phyloP scores from a whole-genome alignment of 1,284 basidiomycete species.

The Neonothopanus nambi region DNA sequence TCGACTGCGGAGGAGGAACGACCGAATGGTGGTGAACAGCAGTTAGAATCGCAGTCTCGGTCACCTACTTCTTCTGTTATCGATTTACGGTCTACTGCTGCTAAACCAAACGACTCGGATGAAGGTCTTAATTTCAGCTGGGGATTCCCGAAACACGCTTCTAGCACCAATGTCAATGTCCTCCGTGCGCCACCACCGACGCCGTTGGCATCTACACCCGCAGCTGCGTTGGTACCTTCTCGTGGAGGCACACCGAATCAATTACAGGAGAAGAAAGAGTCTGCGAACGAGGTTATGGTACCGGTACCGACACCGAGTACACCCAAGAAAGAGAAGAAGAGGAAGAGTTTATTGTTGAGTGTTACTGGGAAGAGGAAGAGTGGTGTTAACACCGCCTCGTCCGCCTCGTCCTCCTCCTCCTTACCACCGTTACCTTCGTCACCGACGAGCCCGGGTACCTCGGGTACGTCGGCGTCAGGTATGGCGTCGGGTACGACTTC shows the following conservation, averaged over 20 bases:
- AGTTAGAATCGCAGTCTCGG: constrained; percentile 1
- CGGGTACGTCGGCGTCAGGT: no score
- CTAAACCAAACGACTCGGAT: not conserved
- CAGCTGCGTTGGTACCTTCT: no score
- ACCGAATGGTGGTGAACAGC: no score
- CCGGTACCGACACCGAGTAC: no score
- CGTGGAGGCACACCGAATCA: no score
- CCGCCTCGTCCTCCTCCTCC: not conserved
- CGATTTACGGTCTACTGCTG: not conserved
- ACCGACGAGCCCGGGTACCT: not conserved
- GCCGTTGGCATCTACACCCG: not conserved
- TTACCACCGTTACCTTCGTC: not conserved
- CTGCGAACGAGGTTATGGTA: no score
- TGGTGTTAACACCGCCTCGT: no score
- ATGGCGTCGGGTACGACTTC: no score
- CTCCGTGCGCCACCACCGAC: constrained; percentile 5
- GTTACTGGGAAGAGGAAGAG: no score
- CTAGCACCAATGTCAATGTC: not conserved
- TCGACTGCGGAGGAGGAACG: not conserved
- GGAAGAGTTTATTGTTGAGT: no score
- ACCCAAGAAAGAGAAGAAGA: no score
- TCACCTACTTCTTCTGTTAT: constrained; percentile 10
- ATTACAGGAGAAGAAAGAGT: no score
- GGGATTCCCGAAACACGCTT: constrained; percentile 3
- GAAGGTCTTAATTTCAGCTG: not conserved